A percentile compares a stretch with the other conserved stretches of the same genome.
phyloP scores from a whole-genome alignment of 129 eudicot genomes.

The Flaveria robusta region DNA sequence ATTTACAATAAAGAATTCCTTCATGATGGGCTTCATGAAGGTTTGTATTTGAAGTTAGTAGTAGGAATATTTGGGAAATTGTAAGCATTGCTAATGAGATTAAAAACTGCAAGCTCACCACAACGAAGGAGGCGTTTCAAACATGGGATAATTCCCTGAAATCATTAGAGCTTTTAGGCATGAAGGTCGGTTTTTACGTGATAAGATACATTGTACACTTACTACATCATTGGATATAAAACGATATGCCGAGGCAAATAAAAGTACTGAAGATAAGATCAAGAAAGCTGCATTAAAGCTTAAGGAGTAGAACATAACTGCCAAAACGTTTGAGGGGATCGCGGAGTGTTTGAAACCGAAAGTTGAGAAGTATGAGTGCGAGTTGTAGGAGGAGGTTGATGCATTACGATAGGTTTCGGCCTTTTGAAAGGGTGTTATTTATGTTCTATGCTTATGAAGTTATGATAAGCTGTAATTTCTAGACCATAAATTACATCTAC shows the following conservation, averaged over 20 bases:
- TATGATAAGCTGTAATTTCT: background rate
- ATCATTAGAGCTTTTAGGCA: constrained; percentile 63
- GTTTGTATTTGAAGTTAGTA: constrained; percentile 45
- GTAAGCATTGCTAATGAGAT: constrained; percentile 56
- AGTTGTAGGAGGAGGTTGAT: constrained; percentile 54
- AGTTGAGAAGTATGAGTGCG: constrained; percentile 48
- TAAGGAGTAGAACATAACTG: constrained; percentile 44
- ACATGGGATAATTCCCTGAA: constrained; percentile 63
- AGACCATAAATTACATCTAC: background rate
- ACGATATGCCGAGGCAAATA: constrained; percentile 48
- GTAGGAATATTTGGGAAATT: constrained; percentile 60
- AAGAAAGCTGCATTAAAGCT: constrained; percentile 45
- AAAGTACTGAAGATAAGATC: constrained; percentile 43
- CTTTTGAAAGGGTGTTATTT: too few species aligned
- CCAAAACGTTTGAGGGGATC: constrained; percentile 37
- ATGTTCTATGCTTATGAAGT: background rate
- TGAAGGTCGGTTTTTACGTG: constrained; percentile 64
- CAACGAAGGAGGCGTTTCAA: constrained; percentile 49
- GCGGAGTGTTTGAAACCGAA: constrained; percentile 39
- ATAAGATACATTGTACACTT: constrained; percentile 52
- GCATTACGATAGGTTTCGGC: constrained; percentile 44
- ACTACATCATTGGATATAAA: constrained; percentile 26
- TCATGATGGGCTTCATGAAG: constrained; percentile 50
- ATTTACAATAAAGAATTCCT: constrained; percentile 52
- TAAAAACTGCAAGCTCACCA: constrained; percentile 50